phyloP scores from a whole-genome alignment of 768 basidiomycete species.

The Rhodotorula sphaerocarpa region DNA sequence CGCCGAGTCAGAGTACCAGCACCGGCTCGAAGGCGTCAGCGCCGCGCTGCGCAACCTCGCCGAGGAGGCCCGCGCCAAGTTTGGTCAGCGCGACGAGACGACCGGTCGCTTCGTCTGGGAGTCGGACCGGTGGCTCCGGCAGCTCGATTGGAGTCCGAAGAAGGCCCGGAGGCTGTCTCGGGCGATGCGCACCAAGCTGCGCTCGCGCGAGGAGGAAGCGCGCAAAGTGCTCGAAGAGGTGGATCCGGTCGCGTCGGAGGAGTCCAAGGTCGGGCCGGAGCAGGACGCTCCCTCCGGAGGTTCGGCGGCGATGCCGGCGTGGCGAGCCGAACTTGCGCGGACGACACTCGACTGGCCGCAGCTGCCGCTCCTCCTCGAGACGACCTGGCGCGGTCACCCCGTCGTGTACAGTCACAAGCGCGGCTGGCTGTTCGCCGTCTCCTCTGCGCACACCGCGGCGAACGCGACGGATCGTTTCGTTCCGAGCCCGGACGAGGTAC shows the following conservation, averaged over 20 bases:
- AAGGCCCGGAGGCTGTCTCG: slow-evolving; percentile 24
- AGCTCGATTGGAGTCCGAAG: slow-evolving; percentile 94
- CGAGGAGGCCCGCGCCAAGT: slow-evolving; percentile 49
- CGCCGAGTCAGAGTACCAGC: slow-evolving; percentile 67
- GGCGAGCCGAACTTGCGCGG: slow-evolving; percentile 11
- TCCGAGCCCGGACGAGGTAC: neutral
- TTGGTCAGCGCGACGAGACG: slow-evolving; percentile 46
- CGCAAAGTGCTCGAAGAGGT: neutral
- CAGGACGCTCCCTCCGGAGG: neutral
- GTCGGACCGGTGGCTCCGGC: slow-evolving; percentile 57
- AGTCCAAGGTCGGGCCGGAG: neutral
- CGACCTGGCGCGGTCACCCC: slow-evolving; percentile 42
- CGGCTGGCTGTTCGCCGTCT: slow-evolving; percentile 43
- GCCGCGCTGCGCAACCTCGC: slow-evolving; percentile 61
- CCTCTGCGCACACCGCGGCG: neutral
- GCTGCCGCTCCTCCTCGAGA: slow-evolving; percentile 56
- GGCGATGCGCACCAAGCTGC: slow-evolving; percentile 26
- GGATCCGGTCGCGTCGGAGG: neutral
- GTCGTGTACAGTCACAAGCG: slow-evolving; percentile 41
- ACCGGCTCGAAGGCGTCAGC: slow-evolving; percentile 60
- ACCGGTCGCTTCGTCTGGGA: slow-evolving; percentile 49
- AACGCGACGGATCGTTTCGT: neutral
- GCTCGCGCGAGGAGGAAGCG: slow-evolving; percentile 1
- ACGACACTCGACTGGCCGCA: slow-evolving; percentile 21
- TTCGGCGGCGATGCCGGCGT: neutral